phyloP scores from a whole-genome alignment of 2,329 filamentous ascomycete species.

The Coniochaeta sp. region DNA sequence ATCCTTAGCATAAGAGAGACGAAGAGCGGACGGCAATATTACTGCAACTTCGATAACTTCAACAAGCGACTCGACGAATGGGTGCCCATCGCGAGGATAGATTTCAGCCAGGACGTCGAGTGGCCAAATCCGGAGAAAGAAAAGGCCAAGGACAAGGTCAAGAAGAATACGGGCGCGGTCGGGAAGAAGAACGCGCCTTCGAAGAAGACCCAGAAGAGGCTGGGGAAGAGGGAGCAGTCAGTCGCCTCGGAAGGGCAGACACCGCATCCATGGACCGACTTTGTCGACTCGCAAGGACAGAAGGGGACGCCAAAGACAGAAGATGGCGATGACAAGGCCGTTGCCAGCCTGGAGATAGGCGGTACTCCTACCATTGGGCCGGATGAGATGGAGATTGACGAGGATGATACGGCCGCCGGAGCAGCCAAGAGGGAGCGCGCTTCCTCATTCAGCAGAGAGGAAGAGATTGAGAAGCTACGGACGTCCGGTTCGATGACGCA shows the following conservation, averaged over 20 bases:
- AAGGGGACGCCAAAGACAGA: conserved; percentile 34
- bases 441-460: conserved; percentile 65
- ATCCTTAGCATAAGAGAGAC: conserved; percentile 91
- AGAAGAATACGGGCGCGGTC: conserved; percentile 53
- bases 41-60: conserved; percentile 97
- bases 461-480: conserved; percentile 92
- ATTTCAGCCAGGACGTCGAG: conserved; percentile 85
- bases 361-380: conserved; percentile 34
- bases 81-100: conserved; percentile 75
- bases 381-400: conserved; percentile 49
- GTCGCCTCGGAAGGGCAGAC: conserved; percentile 45
- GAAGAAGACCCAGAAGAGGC: conserved; percentile 52
- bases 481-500: conserved; percentile 98
- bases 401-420: conserved; percentile 29
- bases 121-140: conserved; percentile 91
- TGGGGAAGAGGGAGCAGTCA: conserved; percentile 47
- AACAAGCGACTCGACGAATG: conserved; percentile 85
- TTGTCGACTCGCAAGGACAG: conserved; percentile 37
- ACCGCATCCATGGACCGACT: conserved; percentile 46
- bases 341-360: conserved; percentile 32
- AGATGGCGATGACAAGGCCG: conserved; percentile 37
- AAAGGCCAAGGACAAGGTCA: conserved; percentile 72
- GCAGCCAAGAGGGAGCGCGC: conserved; percentile 31
- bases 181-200: conserved; percentile 46
- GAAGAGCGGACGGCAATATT: conserved; percentile 82